phyloP scores from a whole-genome alignment of 306 rosid genomes.

The Quercus variabilis region DNA sequence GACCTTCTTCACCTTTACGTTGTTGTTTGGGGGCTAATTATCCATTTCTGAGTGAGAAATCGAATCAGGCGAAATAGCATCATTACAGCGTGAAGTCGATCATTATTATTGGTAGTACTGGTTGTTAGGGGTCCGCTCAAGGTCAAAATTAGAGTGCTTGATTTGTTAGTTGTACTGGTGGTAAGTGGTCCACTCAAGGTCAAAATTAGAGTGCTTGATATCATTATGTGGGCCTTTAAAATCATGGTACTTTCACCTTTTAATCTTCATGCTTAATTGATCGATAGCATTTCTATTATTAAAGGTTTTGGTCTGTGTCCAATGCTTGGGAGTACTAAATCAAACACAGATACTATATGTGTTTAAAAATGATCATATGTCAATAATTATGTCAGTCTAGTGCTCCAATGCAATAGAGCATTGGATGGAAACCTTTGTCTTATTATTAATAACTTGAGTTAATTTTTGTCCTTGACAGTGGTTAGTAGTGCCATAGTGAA shows the following conservation, averaged over 20 bases:
- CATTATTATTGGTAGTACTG: constrained; percentile 22
- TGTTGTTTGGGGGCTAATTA: constrained; percentile 10
- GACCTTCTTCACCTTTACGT: constrained; percentile 17
- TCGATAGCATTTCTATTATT: constrained; percentile 32
- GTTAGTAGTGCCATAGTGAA: constrained; percentile 31
- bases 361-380: too few species aligned
- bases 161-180: not conserved
- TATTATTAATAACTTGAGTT: constrained; percentile 25
- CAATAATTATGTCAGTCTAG: too few species aligned
- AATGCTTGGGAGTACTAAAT: too few species aligned
- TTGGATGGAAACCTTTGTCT: too few species aligned
- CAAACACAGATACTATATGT: too few species aligned
- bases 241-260: constrained; percentile 37
- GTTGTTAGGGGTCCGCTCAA: constrained; percentile 22
- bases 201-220: constrained; percentile 42
- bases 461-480: constrained; percentile 31
- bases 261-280: constrained; percentile 37
- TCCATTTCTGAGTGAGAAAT: constrained; percentile 28
- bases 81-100: constrained; percentile 9
- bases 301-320: not conserved
- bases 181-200: constrained; percentile 28
- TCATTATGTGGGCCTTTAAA: constrained; percentile 32
- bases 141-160: constrained; percentile 45
- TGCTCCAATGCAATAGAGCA: too few species aligned
- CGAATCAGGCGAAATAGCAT: constrained; percentile 35